Conservation (phyloP, 768 basidiomycete genomes). For the Pleurotus eryngii region DNA sequence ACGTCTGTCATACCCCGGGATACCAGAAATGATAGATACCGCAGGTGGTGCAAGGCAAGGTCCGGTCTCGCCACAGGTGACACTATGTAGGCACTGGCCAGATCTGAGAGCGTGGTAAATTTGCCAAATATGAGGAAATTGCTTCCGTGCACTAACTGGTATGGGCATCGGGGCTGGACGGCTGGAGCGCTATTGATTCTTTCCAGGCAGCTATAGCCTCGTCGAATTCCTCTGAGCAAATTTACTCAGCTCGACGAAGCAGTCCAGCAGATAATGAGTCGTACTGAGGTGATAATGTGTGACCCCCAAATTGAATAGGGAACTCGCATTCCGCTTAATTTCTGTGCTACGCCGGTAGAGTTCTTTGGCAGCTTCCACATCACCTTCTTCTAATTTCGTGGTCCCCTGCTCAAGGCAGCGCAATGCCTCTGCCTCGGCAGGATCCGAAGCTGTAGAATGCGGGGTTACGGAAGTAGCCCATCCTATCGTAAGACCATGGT, state of each 20-base stretch:
- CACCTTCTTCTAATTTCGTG: constrained; percentile 81
- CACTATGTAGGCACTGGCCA: constrained; percentile 88
- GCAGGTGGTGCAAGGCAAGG: constrained; percentile 81
- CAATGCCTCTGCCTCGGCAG: constrained; percentile 77
- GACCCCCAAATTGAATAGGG: constrained; percentile 85
- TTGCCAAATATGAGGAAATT: not conserved
- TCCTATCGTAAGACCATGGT: constrained; percentile 36
- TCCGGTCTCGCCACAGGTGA: constrained; percentile 78
- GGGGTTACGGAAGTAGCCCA: constrained; percentile 80
- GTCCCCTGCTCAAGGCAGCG: constrained; percentile 82
- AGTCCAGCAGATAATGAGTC: constrained; percentile 24
- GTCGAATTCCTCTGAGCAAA: constrained; percentile 73
- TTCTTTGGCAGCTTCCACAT: constrained; percentile 72
- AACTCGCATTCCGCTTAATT: constrained; percentile 76
- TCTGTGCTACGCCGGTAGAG: constrained; percentile 78
- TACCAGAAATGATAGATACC: constrained; percentile 43
- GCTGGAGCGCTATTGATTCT: constrained; percentile 77
- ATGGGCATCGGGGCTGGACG: constrained; percentile 82
- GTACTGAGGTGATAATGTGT: constrained; percentile 87
- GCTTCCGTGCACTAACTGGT: constrained; percentile 55
- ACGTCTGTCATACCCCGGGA: constrained; percentile 22
- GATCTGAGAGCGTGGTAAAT: constrained; percentile 42
- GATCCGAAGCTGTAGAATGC: constrained; percentile 80
- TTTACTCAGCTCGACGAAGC: not conserved
- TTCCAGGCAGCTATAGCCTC: constrained; percentile 86